Evolutionary conservation across 1,284 basidiomycete genomes (phyloP).

Genomic region (Fomitopsis palustris): DNA sequence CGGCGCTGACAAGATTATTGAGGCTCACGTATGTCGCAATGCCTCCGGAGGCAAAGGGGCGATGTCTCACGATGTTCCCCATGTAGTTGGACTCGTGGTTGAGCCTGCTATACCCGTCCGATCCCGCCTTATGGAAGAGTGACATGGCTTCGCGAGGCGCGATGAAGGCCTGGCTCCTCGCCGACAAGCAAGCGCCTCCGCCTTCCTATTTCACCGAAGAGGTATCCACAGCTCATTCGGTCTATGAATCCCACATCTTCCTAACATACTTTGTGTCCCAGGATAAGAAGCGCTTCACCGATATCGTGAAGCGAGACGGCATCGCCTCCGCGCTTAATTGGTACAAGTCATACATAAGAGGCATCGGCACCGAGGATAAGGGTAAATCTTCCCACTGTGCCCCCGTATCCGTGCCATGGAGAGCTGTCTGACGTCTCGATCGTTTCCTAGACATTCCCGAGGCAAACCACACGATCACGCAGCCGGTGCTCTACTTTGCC

Average conservation of each 20-base stretch:
- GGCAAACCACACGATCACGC: constrained; percentile 11
- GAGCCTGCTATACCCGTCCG: constrained; percentile 25
- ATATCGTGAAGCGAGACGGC: constrained; percentile 16
- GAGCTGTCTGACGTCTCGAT: not conserved
- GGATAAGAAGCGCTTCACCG: constrained; percentile 15
- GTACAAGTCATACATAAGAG: constrained; percentile 24
- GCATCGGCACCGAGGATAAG: constrained; percentile 22
- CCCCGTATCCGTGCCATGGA: not conserved
- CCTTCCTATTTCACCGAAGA: constrained; percentile 19
- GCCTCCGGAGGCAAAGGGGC: not conserved
- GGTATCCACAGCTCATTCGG: constrained; percentile 11
- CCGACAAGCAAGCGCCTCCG: constrained; percentile 18
- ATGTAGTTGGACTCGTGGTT: constrained; percentile 28
- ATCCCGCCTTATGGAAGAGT: constrained; percentile 22
- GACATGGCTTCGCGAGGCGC: constrained; percentile 23
- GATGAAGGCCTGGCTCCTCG: constrained; percentile 25
- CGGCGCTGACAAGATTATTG: constrained; percentile 25
- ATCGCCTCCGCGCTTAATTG: constrained; percentile 23
- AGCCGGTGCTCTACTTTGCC: constrained; percentile 22
- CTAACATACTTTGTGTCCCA: not conserved
- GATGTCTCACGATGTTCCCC: not conserved
- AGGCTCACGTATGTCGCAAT: constrained; percentile 20
- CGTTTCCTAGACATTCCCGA: constrained; percentile 11
- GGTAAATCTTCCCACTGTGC: constrained; percentile 8
- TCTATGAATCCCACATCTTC: no score